Conservation (phyloP, 1,284 basidiomycete genomes). For the Ustilago crameri region DNA sequence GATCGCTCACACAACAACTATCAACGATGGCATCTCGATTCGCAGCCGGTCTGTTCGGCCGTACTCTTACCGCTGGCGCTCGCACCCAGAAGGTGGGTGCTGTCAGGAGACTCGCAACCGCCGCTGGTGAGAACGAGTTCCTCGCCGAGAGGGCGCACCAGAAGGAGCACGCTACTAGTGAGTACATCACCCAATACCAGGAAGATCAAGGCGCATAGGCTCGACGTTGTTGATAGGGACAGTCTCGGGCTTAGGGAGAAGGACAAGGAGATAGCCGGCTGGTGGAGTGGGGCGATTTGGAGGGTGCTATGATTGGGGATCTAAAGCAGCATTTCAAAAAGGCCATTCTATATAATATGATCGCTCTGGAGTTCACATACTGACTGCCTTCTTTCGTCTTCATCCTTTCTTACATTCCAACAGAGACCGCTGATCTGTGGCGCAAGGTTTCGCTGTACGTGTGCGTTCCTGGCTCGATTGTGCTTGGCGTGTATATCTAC, state of each 20-base stretch:
- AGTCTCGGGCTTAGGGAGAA: no score
- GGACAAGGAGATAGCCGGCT: no score
- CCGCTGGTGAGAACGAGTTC: conserved; percentile 52
- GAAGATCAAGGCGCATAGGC: no score
- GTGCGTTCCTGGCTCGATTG: conserved; percentile 59
- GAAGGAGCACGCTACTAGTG: conserved; percentile 61
- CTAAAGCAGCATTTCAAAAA: no score
- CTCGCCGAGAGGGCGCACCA: conserved; percentile 51
- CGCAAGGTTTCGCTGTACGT: conserved; percentile 61
- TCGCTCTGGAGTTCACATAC: neutral
- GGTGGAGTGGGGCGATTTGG: no score
- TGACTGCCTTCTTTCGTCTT: neutral
- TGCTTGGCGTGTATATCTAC: conserved; percentile 64
- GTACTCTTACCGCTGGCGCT: conserved; percentile 18
- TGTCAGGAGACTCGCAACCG: conserved; percentile 26
- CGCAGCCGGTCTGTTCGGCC: conserved; percentile 36
- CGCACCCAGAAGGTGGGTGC: conserved; percentile 17
- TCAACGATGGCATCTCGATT: conserved; percentile 51
- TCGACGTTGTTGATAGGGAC: no score
- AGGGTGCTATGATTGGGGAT: no score
- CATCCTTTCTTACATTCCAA: neutral
- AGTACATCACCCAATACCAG: conserved; percentile 16
- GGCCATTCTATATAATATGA: no score
- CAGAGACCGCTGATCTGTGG: conserved; percentile 63
- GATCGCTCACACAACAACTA: no score